These are phyloP conservation scores for Cystobasidium onofrii DNA, from an alignment of 768 basidiomycete species.

Conservation along the genomic window DNA sequence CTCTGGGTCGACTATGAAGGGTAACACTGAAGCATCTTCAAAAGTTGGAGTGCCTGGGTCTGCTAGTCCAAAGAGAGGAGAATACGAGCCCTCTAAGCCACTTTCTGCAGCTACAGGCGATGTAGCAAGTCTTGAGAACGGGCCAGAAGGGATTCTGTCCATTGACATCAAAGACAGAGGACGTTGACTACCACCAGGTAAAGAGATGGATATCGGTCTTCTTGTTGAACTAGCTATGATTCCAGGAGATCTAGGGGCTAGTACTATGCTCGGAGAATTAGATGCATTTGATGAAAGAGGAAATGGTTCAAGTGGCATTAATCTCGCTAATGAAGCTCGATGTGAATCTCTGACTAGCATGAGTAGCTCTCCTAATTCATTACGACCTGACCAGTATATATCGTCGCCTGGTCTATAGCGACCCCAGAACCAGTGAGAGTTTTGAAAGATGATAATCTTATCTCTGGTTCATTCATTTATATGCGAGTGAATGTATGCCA, in stretches of 20 bases:
- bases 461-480: no score
- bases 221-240: background rate
- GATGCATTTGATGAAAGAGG: background rate
- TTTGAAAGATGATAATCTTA: background rate
- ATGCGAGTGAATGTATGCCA: background rate
- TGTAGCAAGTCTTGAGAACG: background rate
- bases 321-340: background rate
- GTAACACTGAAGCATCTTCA: background rate
- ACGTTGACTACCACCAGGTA: background rate
- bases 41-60: background rate
- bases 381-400: background rate
- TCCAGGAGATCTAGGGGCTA: background rate
- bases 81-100: background rate
- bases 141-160: background rate
- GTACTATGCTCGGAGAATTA: background rate
- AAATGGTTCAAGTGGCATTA: background rate
- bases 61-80: background rate
- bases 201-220: background rate
- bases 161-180: background rate
- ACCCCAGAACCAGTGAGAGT: constrained; percentile 4
- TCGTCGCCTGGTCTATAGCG: background rate
- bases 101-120: background rate
- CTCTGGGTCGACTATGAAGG: background rate
- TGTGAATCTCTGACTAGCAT: background rate
- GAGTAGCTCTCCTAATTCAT: constrained; percentile 7